Conservation (phyloP, 768 basidiomycete species). For the Suillus subaureus region DNA sequence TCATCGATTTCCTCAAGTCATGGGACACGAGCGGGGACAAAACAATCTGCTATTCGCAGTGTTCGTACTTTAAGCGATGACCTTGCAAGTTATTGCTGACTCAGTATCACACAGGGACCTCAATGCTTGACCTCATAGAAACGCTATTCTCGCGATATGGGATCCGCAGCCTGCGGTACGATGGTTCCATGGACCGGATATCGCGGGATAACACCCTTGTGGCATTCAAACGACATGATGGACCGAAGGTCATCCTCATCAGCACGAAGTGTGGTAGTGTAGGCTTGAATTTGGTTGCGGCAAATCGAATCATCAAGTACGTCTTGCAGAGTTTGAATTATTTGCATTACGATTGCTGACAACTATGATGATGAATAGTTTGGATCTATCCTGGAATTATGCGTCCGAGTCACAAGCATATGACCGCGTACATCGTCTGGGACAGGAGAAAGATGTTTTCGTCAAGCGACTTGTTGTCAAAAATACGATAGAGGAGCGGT, state of each 20-base stretch:
- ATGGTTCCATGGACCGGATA: slow-evolving; percentile 65
- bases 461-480: slow-evolving; percentile 69
- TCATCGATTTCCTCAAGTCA: slow-evolving; percentile 57
- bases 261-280: slow-evolving; percentile 73
- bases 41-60: slow-evolving; percentile 72
- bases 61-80: slow-evolving; percentile 31
- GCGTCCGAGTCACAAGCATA: slow-evolving; percentile 71
- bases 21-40: slow-evolving; percentile 67
- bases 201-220: slow-evolving; percentile 52
- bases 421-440: slow-evolving; percentile 64
- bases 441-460: slow-evolving; percentile 68
- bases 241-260: slow-evolving; percentile 67
- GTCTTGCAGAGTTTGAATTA: slow-evolving; percentile 17
- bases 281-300: slow-evolving; percentile 65
- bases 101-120: slow-evolving; percentile 53
- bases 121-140: slow-evolving; percentile 69
- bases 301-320: slow-evolving; percentile 72
- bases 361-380: slow-evolving; percentile 34
- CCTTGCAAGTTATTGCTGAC: neutral
- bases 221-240: slow-evolving; percentile 55
- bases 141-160: slow-evolving; percentile 60
- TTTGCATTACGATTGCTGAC: neutral
- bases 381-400: slow-evolving; percentile 77
- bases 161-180: slow-evolving; percentile 60
- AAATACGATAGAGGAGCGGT: slow-evolving; percentile 79